Conservation (phyloP, 129 eudicot species). For the Centaurea solstitialis region DNA sequence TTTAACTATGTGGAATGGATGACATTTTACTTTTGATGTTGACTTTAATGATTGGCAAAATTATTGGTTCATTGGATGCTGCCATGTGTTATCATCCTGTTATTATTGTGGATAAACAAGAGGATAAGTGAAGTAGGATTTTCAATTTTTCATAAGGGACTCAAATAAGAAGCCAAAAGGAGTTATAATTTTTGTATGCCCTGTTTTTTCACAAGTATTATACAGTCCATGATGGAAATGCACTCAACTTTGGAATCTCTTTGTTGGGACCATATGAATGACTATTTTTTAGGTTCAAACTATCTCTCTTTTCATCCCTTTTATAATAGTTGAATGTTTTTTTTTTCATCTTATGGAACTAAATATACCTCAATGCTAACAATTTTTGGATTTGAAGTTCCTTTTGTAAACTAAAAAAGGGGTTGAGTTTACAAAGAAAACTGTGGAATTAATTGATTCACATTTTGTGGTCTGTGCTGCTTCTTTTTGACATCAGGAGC, state of each 20-base stretch:
- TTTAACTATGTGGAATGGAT: no score
- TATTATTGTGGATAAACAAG: background rate
- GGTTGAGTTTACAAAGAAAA: constrained; percentile 1
- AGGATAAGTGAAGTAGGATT: background rate
- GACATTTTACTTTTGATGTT: constrained; percentile 1
- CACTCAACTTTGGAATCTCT: background rate
- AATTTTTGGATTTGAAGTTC: background rate
- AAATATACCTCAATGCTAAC: background rate
- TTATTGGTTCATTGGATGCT: background rate
- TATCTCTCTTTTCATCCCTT: background rate
- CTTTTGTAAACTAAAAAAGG: background rate
- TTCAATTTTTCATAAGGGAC: background rate
- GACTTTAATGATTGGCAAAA: background rate
- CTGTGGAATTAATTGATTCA: constrained; percentile 7
- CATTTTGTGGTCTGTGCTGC: constrained; percentile 19
- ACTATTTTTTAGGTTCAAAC: background rate
- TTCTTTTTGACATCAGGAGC: constrained; percentile 49
- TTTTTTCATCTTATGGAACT: background rate
- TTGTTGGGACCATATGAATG: background rate
- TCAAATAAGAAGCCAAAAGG: background rate
- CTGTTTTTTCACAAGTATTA: background rate
- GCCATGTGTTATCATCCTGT: background rate
- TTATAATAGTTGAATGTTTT: background rate
- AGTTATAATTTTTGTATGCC: no score
- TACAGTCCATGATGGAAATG: background rate